Conservation (phyloP, 495 filamentous ascomycete genomes). For the Thermothielavioides terrestris region DNA sequence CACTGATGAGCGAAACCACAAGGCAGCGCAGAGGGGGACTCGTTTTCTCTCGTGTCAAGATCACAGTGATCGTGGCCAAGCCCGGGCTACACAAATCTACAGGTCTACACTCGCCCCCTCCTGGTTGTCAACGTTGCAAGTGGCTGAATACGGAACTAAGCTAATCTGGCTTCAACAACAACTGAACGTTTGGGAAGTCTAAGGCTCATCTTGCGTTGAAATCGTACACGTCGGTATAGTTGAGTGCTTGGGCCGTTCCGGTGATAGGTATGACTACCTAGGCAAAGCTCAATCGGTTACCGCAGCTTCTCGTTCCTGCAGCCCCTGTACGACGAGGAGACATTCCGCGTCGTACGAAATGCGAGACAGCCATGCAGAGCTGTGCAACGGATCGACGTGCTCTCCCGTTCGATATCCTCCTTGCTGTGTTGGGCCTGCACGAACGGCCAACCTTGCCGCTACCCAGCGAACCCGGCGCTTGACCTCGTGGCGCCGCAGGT, state of each 20-base stretch:
- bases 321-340: neutral
- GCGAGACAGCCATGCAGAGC: neutral
- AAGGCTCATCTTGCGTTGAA: too few species aligned
- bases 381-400: neutral
- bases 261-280: neutral
- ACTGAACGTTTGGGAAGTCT: too few species aligned
- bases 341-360: neutral
- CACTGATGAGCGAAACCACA: constrained; percentile 10
- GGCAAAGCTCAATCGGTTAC: neutral
- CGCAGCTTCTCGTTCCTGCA: neutral
- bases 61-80: constrained; percentile 18
- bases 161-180: neutral
- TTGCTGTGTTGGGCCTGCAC: neutral
- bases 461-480: neutral
- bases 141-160: neutral
- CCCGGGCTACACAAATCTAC: constrained; percentile 18
- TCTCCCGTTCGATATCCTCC: neutral
- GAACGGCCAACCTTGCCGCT: neutral
- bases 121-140: neutral
- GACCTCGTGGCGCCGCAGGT: neutral
- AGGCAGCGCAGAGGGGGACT: constrained; percentile 14
- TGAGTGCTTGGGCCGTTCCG: too few species aligned
- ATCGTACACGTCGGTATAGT: too few species aligned
- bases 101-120: constrained; percentile 2
- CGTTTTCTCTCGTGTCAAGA: constrained; percentile 14